phyloP scores from a whole-genome alignment of 2,329 filamentous ascomycete species.

The Samsoniella hepiali region DNA sequence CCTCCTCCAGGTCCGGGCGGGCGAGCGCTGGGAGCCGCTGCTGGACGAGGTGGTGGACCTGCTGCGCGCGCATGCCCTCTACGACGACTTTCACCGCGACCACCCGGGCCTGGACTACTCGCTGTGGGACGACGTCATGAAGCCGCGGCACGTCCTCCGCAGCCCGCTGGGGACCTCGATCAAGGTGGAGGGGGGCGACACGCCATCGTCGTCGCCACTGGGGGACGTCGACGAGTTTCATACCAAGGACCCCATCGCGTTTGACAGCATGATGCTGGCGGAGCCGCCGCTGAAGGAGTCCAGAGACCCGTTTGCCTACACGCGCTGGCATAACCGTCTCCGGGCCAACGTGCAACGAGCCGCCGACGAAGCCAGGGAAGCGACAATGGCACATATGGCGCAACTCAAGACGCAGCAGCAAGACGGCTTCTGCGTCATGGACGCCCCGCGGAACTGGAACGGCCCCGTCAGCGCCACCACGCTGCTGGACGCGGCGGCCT shows the following conservation, averaged over 20 bases:
- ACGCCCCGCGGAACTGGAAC: background rate
- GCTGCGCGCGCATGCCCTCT: conserved; percentile 34
- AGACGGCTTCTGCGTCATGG: background rate
- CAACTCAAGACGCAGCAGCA: background rate
- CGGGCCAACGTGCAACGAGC: background rate
- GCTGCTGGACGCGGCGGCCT: background rate
- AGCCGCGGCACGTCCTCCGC: background rate
- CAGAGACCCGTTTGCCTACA: conserved; percentile 1
- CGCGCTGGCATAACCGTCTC: conserved; percentile 4
- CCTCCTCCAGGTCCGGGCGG: conserved; percentile 26
- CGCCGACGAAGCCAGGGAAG: background rate
- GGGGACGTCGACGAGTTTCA: background rate
- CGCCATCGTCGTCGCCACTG: too few species aligned
- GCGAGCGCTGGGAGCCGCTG: conserved; percentile 30
- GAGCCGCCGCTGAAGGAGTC: background rate
- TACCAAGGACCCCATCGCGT: background rate
- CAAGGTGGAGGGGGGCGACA: background rate
- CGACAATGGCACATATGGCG: background rate
- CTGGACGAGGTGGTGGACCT: conserved; percentile 33
- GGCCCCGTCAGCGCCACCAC: conserved; percentile 8
- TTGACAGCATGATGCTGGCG: background rate
- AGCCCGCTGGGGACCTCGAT: background rate
- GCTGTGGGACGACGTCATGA: conserved; percentile 1
- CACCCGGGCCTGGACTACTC: conserved; percentile 20
- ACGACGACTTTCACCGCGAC: conserved; percentile 36